Evolutionary conservation across 768 basidiomycete genomes (phyloP).

Genomic region (Rhodocollybia butyracea): DNA sequence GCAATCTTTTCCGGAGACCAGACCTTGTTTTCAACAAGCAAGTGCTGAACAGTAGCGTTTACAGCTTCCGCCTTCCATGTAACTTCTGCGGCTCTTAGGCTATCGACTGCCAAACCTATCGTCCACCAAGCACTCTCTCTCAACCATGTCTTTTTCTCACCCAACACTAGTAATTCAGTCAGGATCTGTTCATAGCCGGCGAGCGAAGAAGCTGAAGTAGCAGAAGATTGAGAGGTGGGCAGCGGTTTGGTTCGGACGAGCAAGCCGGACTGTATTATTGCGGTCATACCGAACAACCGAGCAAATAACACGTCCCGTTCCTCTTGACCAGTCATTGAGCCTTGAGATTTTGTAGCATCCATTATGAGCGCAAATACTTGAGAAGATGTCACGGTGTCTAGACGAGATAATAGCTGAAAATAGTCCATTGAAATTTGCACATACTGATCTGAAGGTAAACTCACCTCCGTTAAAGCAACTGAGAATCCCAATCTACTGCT

Average conservation of each 20-base stretch:
- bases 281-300: slow-evolving; percentile 83
- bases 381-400: slow-evolving; percentile 71
- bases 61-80: slow-evolving; percentile 72
- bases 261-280: slow-evolving; percentile 83
- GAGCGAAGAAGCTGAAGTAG: slow-evolving; percentile 51
- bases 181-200: slow-evolving; percentile 59
- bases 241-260: slow-evolving; percentile 61
- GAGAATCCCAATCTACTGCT: slow-evolving; percentile 94
- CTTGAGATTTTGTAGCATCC: slow-evolving; percentile 66
- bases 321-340: slow-evolving; percentile 85
- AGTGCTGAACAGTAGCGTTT: slow-evolving; percentile 39
- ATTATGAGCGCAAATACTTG: slow-evolving; percentile 77
- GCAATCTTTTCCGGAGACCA: slow-evolving; percentile 94
- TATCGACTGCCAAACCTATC: slow-evolving; percentile 60
- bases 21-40: slow-evolving; percentile 50
- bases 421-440: slow-evolving; percentile 7
- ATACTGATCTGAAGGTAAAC: slow-evolving; percentile 18
- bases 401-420: slow-evolving; percentile 69
- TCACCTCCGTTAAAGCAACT: slow-evolving; percentile 91
- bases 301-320: slow-evolving; percentile 92
- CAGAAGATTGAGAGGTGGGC: slow-evolving; percentile 49
- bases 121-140: slow-evolving; percentile 91
- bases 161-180: slow-evolving; percentile 59
- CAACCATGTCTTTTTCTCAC: slow-evolving; percentile 86
- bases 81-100: slow-evolving; percentile 52